Conservation (phyloP, 192 early-diverging fungal species). For the Coemansia sp. region DNA sequence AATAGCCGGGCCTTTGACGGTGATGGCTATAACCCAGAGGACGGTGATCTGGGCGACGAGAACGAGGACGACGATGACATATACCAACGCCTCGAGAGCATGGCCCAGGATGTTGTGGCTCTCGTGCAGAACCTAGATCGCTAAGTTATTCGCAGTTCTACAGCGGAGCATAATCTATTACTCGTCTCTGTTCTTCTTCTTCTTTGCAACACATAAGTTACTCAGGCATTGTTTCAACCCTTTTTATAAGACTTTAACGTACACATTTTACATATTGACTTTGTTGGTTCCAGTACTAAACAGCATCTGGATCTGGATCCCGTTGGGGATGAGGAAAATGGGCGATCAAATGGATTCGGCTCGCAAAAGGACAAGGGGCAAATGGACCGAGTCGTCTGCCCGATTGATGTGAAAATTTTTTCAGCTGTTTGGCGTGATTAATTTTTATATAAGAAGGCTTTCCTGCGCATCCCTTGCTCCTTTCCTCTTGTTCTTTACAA, state of each 20-base stretch:
- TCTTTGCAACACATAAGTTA: background rate
- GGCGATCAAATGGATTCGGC: slow-evolving; percentile 7
- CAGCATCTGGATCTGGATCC: background rate
- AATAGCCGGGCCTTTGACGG: slow-evolving; percentile 39
- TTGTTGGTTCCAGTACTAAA: background rate
- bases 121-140: slow-evolving; percentile 40
- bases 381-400: slow-evolving; percentile 2
- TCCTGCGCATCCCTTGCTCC: background rate
- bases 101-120: slow-evolving; percentile 48
- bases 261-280: background rate
- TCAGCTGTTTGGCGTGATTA: slow-evolving; percentile 2
- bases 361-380: background rate
- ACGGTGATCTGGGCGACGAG: slow-evolving; percentile 29
- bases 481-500: background rate
- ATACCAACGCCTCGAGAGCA: slow-evolving; percentile 47
- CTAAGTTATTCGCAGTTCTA: background rate
- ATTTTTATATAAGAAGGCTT: background rate
- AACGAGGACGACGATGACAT: slow-evolving; percentile 36
- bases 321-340: background rate
- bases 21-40: slow-evolving; percentile 17
- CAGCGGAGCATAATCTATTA: background rate
- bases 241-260: background rate
- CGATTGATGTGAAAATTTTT: slow-evolving; percentile 13
- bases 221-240: background rate
- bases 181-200: background rate